A percentile compares a stretch with the other conserved stretches of the same genome.
Evolutionary conservation across 139 green algal genomes (phyloP).

Genomic region (Chlorella sp.): DNA sequence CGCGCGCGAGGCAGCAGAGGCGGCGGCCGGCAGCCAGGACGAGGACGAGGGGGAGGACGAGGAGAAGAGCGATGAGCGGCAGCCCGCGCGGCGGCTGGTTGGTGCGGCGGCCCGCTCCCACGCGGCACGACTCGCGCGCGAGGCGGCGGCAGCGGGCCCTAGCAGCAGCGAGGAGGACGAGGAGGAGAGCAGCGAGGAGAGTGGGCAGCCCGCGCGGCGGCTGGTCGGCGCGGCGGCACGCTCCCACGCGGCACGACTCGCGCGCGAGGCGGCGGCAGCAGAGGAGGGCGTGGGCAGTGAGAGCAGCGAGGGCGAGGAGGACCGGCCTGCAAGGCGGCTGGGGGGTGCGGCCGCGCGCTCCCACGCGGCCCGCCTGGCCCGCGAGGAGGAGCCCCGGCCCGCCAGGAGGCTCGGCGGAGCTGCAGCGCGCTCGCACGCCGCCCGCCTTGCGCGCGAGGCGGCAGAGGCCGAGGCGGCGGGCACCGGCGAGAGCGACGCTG

Average conservation of each 20-base stretch:
- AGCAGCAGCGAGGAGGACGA: background rate
- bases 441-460: background rate
- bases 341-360: background rate
- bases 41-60: background rate
- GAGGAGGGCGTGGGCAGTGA: background rate
- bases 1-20: background rate
- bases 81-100: background rate
- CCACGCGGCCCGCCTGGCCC: background rate
- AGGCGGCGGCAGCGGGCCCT: background rate
- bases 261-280: conserved; percentile 4
- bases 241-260: background rate
- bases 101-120: conserved; percentile 8
- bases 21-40: background rate
- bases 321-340: background rate
- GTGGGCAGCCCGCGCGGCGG: background rate
- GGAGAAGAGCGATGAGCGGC: conserved; percentile 1
- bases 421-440: conserved; percentile 1
- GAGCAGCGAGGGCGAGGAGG: background rate
- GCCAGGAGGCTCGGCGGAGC: conserved; percentile 7
- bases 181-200: background rate
- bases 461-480: background rate
- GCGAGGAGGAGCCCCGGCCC: background rate
- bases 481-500: background rate
- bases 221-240: too few relatives aligned
- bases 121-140: background rate